A percentile compares a stretch with the other conserved stretches of the same genome.
Conservation (phyloP, 768 basidiomycete genomes). For the Royoungia palumana region DNA sequence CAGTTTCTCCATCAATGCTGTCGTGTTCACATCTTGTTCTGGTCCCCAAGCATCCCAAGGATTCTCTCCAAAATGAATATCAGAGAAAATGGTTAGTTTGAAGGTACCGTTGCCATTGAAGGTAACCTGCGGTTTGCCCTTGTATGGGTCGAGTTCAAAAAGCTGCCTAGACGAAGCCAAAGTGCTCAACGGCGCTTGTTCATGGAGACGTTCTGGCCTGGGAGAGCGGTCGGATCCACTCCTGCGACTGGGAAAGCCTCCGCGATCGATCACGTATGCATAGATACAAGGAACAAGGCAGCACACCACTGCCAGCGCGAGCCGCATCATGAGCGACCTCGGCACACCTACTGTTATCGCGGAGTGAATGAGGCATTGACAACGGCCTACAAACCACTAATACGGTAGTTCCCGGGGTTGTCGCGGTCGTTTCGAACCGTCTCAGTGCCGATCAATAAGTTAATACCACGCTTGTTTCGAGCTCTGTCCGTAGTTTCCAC, state of each 20-base stretch:
- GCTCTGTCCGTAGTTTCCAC: too few species aligned
- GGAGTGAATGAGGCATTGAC: too few species aligned
- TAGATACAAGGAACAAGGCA: slow-evolving; percentile 5
- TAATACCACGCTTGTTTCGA: too few species aligned
- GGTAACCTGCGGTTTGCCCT: slow-evolving; percentile 46
- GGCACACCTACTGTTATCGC: too few species aligned
- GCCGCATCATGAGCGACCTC: slow-evolving; percentile 1
- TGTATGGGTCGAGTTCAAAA: slow-evolving; percentile 38
- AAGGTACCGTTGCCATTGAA: slow-evolving; percentile 61
- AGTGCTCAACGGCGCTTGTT: background rate
- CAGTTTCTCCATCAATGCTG: slow-evolving; percentile 53
- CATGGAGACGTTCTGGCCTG: background rate
- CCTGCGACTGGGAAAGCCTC: background rate
- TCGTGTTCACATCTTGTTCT: slow-evolving; percentile 62
- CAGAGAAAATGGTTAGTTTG: slow-evolving; percentile 72
- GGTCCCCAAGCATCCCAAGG: slow-evolving; percentile 69
- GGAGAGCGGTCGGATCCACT: background rate
- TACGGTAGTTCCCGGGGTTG: too few species aligned
- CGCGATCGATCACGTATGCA: slow-evolving; percentile 15
- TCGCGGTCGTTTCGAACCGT: too few species aligned
- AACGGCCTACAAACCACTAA: too few species aligned
- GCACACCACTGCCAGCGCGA: background rate
- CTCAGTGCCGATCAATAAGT: too few species aligned
- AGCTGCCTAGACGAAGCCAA: background rate
- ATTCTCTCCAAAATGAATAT: slow-evolving; percentile 75